These are phyloP conservation scores for Mycena pura DNA, from an alignment of 768 basidiomycete genomes.

Conservation along the genomic window DNA sequence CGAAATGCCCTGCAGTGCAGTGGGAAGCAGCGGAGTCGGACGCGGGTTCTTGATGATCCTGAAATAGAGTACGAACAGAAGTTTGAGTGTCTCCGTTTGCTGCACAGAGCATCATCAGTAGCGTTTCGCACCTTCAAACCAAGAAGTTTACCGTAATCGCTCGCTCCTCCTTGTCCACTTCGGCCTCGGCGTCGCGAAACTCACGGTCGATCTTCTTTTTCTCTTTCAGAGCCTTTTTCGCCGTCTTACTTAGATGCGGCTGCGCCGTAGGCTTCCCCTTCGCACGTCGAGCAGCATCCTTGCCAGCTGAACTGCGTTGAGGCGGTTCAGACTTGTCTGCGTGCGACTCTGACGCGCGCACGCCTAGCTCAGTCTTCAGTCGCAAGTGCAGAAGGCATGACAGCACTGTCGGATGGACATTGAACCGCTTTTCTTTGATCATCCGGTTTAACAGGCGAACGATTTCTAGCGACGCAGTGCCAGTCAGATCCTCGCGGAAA, in stretches of 20 bases:
- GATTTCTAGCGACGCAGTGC: slow-evolving; percentile 82
- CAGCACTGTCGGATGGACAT: slow-evolving; percentile 88
- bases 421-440: slow-evolving; percentile 92
- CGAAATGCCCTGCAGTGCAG: slow-evolving; percentile 90
- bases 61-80: slow-evolving; percentile 97
- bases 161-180: slow-evolving; percentile 91
- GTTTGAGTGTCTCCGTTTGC: slow-evolving; percentile 98
- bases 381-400: slow-evolving; percentile 85
- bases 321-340: slow-evolving; percentile 57
- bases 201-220: slow-evolving; percentile 90
- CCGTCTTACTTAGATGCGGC: slow-evolving; percentile 91
- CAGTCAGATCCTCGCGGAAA: slow-evolving; percentile 83
- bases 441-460: slow-evolving; percentile 93
- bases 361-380: slow-evolving; percentile 83
- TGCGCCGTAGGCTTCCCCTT: slow-evolving; percentile 67
- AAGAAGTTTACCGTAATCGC: slow-evolving; percentile 69
- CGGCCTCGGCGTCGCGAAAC: slow-evolving; percentile 92
- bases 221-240: slow-evolving; percentile 85
- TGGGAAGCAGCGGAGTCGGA: slow-evolving; percentile 80
- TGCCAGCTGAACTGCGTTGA: slow-evolving; percentile 52
- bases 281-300: slow-evolving; percentile 48
- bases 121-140: slow-evolving; percentile 12
- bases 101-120: slow-evolving; percentile 38
- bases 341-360: slow-evolving; percentile 76
- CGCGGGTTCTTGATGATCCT: slow-evolving; percentile 88